Base-by-base conservation (phyloP, 2,329 filamentous ascomycete species). In the Onygena corvina region DNA sequence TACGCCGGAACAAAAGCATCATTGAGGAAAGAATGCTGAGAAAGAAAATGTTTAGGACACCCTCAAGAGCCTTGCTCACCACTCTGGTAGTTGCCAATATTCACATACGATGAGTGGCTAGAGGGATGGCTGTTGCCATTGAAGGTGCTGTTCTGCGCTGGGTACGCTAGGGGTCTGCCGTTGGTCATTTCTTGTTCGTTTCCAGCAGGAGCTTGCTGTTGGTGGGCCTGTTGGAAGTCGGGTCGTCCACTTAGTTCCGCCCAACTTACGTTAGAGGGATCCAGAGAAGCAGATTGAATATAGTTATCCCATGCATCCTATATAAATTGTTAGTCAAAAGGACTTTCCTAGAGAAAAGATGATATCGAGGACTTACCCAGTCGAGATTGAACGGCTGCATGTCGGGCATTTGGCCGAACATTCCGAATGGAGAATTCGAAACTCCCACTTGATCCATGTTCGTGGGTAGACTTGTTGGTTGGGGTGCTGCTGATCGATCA, bases 271-370 rank as follows among this genome's bases (percentile, higher is more conserved):
- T 61, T 67, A 11, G 64, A 56, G 7, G 64, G 59, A 44, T 73
- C 71, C 29, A 71, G 54, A 4, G 61, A 71, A 4, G 76, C 71
- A 47, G 76, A 78, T 61, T 83, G 80, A 44, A 84, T 77, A 57
- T 83, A 84, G 4, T 73, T 77, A 59, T 84, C 81, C 80, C 80
- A 84, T 23, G 79, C 78, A 53, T 82, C 76, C 79, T 81, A 55
- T 55, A 47, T 29, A 6, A 23, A 20, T 46, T 59, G 60, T 67
- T 49, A 65, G 58, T 35, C 53, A 53, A 53, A 18, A 20, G 7
- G 36, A 7, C 29, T 27, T 4, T 4, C 11, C 8, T 31, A 29
- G 18, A 34, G n/a, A 16, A 29, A 31, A 36, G 30, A 45, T 20
- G 12, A 40, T 2, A 46, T 23, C 33, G 49, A 27, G 23, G 38